These are phyloP conservation scores for Coniochaeta ligniaria DNA, from an alignment of 2,329 filamentous ascomycete species.

Conservation along the genomic window DNA sequence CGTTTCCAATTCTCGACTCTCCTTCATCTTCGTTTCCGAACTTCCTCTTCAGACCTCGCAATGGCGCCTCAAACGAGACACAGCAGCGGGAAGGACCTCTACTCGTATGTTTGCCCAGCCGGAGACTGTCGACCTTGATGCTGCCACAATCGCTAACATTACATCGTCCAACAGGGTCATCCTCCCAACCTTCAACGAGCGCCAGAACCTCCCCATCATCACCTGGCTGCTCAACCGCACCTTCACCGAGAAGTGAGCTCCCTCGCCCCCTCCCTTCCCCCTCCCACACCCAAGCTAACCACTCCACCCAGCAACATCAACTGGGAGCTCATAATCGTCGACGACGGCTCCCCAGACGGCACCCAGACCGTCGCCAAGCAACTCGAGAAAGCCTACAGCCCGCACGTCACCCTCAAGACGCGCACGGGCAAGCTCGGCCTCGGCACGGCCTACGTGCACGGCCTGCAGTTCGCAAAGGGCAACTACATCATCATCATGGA, in stretches of 20 bases:
- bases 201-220: slow-evolving; percentile 92
- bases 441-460: slow-evolving; percentile 93
- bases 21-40: slow-evolving; percentile 2
- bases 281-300: neutral
- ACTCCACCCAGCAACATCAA: slow-evolving; percentile 64
- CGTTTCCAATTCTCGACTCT: slow-evolving; percentile 8
- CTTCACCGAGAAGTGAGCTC: slow-evolving; percentile 74
- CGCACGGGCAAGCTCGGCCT: slow-evolving; percentile 95
- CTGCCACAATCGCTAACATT: neutral
- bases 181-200: slow-evolving; percentile 97
- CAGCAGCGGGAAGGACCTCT: slow-evolving; percentile 1
- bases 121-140: neutral
- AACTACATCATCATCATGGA: slow-evolving; percentile 99
- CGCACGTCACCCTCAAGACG: slow-evolving; percentile 75
- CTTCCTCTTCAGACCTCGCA: neutral
- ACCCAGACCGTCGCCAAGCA: slow-evolving; percentile 87
- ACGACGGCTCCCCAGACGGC: slow-evolving; percentile 95
- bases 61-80: neutral
- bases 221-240: slow-evolving; percentile 89
- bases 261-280: neutral
- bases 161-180: slow-evolving; percentile 49
- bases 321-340: slow-evolving; percentile 96
- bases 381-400: slow-evolving; percentile 76
- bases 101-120: neutral
- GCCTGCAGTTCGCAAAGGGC: slow-evolving; percentile 80